Evolutionary conservation across 2,329 filamentous ascomycete genomes (phyloP).

Genomic region (Ceratocystis cubensis): DNA sequence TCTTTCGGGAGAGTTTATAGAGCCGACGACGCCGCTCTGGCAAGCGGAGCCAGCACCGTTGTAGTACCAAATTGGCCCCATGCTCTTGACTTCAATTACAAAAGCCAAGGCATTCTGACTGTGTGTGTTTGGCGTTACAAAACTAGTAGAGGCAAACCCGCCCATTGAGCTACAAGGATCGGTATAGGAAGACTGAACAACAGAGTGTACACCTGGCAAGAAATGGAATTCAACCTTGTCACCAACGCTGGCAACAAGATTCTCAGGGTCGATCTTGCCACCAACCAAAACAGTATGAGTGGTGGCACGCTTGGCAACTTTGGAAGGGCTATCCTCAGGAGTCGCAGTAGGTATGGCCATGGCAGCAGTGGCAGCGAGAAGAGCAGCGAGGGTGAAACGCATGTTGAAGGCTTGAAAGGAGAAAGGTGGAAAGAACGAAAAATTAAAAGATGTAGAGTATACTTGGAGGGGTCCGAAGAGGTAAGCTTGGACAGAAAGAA

Average conservation of each 20-base stretch:
- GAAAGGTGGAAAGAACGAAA: too few relatives aligned
- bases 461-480: too few relatives aligned
- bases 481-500: too few relatives aligned
- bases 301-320: background rate
- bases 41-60: too few relatives aligned
- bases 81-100: too few relatives aligned
- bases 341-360: background rate
- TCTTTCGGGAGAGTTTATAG: too few relatives aligned
- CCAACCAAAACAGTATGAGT: background rate
- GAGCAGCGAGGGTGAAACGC: background rate
- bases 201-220: background rate
- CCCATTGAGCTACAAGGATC: constrained; percentile 31
- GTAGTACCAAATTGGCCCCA: too few relatives aligned
- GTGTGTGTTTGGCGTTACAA: too few relatives aligned
- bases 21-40: too few relatives aligned
- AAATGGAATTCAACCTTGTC: background rate
- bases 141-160: background rate
- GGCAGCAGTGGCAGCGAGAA: background rate
- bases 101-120: too few relatives aligned
- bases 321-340: background rate
- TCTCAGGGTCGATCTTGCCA: background rate
- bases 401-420: background rate
- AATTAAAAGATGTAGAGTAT: too few relatives aligned
- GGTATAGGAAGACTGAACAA: constrained; percentile 27
- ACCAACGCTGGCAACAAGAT: background rate